A percentile compares a stretch with the other conserved stretches of the same genome.
Evolutionary conservation across 1,284 basidiomycete species (phyloP).

Genomic region (Ganoderma lingzhi): DNA sequence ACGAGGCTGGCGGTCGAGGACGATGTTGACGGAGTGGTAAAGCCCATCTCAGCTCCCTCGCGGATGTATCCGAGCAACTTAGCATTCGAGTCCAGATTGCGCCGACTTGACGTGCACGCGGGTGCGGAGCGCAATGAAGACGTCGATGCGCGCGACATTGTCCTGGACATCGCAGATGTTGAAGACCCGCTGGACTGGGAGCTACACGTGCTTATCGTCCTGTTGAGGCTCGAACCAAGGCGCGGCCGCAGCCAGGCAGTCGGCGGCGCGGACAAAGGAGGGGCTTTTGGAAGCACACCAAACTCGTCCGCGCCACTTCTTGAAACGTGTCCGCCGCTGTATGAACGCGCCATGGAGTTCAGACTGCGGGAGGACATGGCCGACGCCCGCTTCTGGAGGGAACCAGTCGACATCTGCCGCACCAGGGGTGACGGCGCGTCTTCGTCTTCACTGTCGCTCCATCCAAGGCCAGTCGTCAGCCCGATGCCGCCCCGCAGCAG

Average conservation of each 20-base stretch:
- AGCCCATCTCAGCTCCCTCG: conserved; percentile 31
- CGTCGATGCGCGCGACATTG: conserved; percentile 31
- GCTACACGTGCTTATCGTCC: conserved; percentile 36
- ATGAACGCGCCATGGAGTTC: conserved; percentile 45
- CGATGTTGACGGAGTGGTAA: conserved; percentile 31
- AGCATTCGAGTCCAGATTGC: conserved; percentile 17
- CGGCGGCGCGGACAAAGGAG: conserved; percentile 36
- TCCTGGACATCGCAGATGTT: conserved; percentile 20
- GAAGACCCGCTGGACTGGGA: conserved; percentile 32
- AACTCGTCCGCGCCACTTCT: conserved; percentile 32
- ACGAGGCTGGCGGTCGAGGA: conserved; percentile 25
- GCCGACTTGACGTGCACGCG: conserved; percentile 15
- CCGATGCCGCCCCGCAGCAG: conserved; percentile 74
- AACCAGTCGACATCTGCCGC: conserved; percentile 63
- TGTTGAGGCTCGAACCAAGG: conserved; percentile 16
- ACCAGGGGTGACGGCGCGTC: conserved; percentile 80
- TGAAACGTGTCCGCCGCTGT: conserved; percentile 34
- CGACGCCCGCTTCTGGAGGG: conserved; percentile 41
- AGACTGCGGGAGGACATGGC: conserved; percentile 20
- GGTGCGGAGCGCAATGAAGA: conserved; percentile 31
- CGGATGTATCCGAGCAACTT: conserved; percentile 26
- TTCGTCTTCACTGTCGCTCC: conserved; percentile 87
- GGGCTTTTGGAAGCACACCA: conserved; percentile 23
- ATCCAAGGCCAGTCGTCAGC: conserved; percentile 79
- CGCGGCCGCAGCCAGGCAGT: conserved; percentile 37